Evolutionary conservation across 441 rosid genomes (phyloP).

Genomic region (Lagerstroemia fauriei): DNA sequence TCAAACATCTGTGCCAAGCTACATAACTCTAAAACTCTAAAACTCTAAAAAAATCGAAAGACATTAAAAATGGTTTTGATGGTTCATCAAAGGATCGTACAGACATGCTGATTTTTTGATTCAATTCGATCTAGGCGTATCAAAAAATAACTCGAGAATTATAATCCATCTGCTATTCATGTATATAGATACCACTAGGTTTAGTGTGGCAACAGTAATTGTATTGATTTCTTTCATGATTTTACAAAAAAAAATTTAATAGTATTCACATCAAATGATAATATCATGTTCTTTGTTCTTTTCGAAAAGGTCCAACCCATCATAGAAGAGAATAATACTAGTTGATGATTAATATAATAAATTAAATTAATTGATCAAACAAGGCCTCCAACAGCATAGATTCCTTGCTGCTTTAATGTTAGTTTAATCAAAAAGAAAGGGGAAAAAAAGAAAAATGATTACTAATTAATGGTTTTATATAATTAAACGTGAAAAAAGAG

Average conservation of each 20-base stretch:
- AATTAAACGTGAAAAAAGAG: not conserved
- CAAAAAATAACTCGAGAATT: not conserved
- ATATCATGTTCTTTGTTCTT: constrained; percentile 1
- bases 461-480: not conserved
- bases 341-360: not conserved
- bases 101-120: not conserved
- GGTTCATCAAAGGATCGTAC: too few species aligned
- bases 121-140: not conserved
- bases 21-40: too few species aligned
- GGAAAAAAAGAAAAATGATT: not conserved
- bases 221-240: not conserved
- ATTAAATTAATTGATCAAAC: not conserved
- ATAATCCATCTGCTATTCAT: not conserved
- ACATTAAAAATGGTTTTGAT: too few species aligned
- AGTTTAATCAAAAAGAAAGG: not conserved
- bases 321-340: constrained; percentile 5
- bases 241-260: not conserved
- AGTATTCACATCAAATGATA: not conserved
- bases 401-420: constrained; percentile 1
- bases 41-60: too few species aligned
- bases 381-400: not conserved
- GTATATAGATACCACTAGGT: not conserved
- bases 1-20: too few species aligned
- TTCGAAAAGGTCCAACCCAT: not conserved
- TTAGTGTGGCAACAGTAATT: not conserved